Conservation (phyloP, 768 basidiomycete species). For the Suillus weaverae region DNA sequence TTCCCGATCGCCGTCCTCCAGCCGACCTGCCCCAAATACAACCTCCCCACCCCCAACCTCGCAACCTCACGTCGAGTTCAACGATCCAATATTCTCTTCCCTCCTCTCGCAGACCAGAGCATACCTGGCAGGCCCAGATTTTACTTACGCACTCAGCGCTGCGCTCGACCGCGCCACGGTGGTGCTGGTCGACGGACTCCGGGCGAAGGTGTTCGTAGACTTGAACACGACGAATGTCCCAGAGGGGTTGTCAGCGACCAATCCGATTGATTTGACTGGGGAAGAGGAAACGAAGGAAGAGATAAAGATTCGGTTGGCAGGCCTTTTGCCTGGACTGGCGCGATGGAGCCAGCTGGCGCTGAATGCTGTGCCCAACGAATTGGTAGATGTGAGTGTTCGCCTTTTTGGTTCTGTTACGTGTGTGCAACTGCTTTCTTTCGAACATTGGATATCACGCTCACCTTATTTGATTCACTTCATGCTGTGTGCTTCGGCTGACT, state of each 20-base stretch:
- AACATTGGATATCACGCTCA: neutral
- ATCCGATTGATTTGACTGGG: constrained; percentile 17
- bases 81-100: constrained; percentile 46
- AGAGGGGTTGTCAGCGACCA: constrained; percentile 17
- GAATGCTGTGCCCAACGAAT: constrained; percentile 71
- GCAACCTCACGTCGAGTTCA: constrained; percentile 8
- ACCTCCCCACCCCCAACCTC: neutral
- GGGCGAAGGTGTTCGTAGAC: constrained; percentile 59
- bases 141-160: constrained; percentile 66
- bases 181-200: constrained; percentile 62
- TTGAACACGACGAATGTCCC: constrained; percentile 15
- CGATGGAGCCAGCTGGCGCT: constrained; percentile 74
- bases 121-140: constrained; percentile 67
- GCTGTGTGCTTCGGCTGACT: constrained; percentile 3
- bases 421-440: constrained; percentile 1
- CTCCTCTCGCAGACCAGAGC: constrained; percentile 71
- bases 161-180: constrained; percentile 70
- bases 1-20: constrained; percentile 25
- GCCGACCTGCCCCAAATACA: constrained; percentile 24
- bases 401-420: neutral
- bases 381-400: constrained; percentile 69
- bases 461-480: neutral
- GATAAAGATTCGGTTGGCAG: constrained; percentile 67
- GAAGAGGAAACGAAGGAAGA: constrained; percentile 31
- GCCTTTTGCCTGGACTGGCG: constrained; percentile 76